phyloP scores from a whole-genome alignment of 1,139 yeast species.

The Petasospora rhodanensis region DNA sequence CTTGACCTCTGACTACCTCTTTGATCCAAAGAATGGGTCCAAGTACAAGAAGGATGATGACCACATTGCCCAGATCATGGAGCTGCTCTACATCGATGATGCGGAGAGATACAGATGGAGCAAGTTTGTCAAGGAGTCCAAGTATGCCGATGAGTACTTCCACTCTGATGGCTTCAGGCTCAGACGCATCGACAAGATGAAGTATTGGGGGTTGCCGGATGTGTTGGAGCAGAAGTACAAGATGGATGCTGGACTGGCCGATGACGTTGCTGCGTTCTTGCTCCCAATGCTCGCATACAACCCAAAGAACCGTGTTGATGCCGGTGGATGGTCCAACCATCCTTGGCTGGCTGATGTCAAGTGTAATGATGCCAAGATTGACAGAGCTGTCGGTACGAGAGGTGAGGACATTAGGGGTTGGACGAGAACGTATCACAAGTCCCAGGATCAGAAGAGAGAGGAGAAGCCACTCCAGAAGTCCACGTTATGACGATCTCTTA shows the following conservation, averaged over 20 bases:
- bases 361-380: conserved; percentile 4
- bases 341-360: conserved; percentile 51
- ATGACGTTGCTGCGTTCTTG: conserved; percentile 57
- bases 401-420: conserved; percentile 28
- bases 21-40: conserved; percentile 71
- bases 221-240: conserved; percentile 74
- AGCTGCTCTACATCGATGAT: conserved; percentile 41
- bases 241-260: conserved; percentile 49
- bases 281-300: conserved; percentile 67
- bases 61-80: conserved; percentile 81
- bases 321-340: conserved; percentile 76
- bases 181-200: conserved; percentile 57
- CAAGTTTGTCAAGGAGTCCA: conserved; percentile 47
- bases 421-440: conserved; percentile 8
- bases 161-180: conserved; percentile 38
- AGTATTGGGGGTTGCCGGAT: conserved; percentile 63
- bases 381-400: conserved; percentile 18
- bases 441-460: background rate
- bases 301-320: conserved; percentile 72
- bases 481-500: too few species aligned
- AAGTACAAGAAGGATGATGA: conserved; percentile 73
- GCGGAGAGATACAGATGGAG: conserved; percentile 34
- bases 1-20: conserved; percentile 78
- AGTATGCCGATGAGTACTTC: conserved; percentile 47
- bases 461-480: too few species aligned